Base-by-base conservation (phyloP, 208 protist genomes). In the Trypanosoma mega region DNA sequence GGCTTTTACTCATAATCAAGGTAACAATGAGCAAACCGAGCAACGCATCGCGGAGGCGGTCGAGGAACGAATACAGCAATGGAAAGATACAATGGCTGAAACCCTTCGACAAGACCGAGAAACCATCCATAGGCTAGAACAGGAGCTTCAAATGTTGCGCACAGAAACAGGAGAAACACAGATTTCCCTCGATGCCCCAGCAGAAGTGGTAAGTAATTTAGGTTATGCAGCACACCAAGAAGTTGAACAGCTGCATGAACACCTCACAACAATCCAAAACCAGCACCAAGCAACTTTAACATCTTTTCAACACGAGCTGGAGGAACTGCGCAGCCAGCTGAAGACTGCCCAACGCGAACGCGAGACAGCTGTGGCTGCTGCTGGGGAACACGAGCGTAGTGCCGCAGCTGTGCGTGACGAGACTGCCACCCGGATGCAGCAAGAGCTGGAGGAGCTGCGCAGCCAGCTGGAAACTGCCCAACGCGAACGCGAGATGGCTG, bases 171-270 rank as follows among this genome's bases (percentile, higher is more conserved):
- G 14, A 37, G 55, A 50, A 1, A 27, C 21, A 2, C 4, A 18
- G 3, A 50, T 61, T 50, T 61, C 55, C 9, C 23, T 61, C 31
- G 55, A 61, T 26, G 23, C 55, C 0, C 55, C 55, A 2, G 47
- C n/a, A n/a, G 26, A 50, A 39, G 55, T 47, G 26, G 55, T 61
- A 3, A 39, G 11, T 6, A 50, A 7, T 18, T 41, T 61, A 41
- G 29, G 55, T 3, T 16, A 23, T 5, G 43, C 55, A 37, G 55
- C 55, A 26, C 24, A 58, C 43, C 58, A 58, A 48, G 57, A 78
- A 26, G 45, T 78, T 21, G 21, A 47, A 16, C 44, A 59, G 1
- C 64, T 80, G 37, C 37, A 63, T 44, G 46, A n/a, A 18, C 24
- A 18, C n/a, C 70, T 80, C 2, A 33, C 36, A 11, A 39, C 54